Evolutionary conservation across 140 eudicot genomes (phyloP).

Genomic region (Flaveria floridana): DNA sequence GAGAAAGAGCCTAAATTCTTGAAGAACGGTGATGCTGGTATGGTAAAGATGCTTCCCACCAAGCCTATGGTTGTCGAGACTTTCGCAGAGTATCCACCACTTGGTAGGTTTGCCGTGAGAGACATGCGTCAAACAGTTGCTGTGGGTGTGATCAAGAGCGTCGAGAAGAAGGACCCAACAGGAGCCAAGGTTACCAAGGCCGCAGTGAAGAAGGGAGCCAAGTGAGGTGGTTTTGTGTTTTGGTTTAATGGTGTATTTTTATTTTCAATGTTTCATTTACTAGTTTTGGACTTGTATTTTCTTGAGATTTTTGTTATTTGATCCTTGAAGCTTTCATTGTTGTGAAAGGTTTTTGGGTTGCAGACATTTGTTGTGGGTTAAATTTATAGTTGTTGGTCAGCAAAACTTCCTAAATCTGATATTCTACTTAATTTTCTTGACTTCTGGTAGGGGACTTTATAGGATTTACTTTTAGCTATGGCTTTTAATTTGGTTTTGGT

Average conservation of each 20-base stretch:
- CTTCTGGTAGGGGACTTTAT: background rate
- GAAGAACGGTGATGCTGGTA: slow-evolving; percentile 54
- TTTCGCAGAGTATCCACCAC: slow-evolving; percentile 45
- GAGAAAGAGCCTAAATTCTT: slow-evolving; percentile 51
- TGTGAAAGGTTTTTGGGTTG: slow-evolving; percentile 16
- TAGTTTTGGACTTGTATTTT: slow-evolving; percentile 23
- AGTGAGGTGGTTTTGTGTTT: slow-evolving; percentile 35
- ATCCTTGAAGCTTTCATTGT: slow-evolving; percentile 14
- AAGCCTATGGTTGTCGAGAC: slow-evolving; percentile 61
- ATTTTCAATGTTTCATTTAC: slow-evolving; percentile 18
- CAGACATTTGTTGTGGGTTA: slow-evolving; percentile 31
- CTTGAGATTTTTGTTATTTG: slow-evolving; percentile 17
- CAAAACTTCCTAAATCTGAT: background rate
- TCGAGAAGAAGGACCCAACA: slow-evolving; percentile 47
- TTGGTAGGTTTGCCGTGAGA: slow-evolving; percentile 52
- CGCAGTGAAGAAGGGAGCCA: slow-evolving; percentile 50
- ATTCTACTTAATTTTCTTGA: background rate
- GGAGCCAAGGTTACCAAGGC: slow-evolving; percentile 52
- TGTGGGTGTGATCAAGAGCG: slow-evolving; percentile 50
- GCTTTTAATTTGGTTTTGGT: too few species aligned
- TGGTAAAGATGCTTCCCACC: slow-evolving; percentile 57
- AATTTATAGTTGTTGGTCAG: slow-evolving; percentile 19
- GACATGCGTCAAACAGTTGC: slow-evolving; percentile 59
- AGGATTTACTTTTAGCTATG: too few species aligned
- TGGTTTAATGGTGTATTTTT: background rate